Evolutionary conservation across 371 early-diverging fungal species (phyloP), one percentile per base, ranked within the genome.

Genomic region (Mortierella sp.): DNA sequence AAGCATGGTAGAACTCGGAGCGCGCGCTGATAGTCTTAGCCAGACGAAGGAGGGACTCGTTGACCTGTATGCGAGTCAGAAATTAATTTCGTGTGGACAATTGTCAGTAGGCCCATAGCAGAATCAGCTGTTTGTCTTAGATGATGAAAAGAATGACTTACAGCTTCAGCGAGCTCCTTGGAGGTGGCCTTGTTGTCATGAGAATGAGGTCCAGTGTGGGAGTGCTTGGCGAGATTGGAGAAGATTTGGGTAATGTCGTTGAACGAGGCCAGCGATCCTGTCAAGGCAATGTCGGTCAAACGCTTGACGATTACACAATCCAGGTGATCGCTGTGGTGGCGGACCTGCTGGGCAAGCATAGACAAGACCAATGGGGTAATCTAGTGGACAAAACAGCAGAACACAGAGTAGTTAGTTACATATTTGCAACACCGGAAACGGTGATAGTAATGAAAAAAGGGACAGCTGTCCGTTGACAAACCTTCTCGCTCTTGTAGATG

Each of bases 361-460:
- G 93, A 92, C n/a, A 92, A 89, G 0, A 90, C 91, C 77, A 92
- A 87, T 37, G 90, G 88, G n/a, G 93, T 91, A 67, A 93, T 90
- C 93, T 83, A 69, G 10, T 9, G 46, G 4, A 69, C n/a, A 8
- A 74, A 11, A 50, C 8, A 21, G 4, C 28, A 13, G 5, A 19
- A 31, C 34, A 67, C 8, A 24, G 2, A 37, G 2, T 8, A 21
- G n/a, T 67, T 37, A 40, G 67, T 3, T 11, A 24, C 6, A 24
- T 10, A 24, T 37, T 40, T 40, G 2, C 4, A 21, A 3, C 21
- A 19, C 3, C 37, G 21, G 14, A 40, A 14, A 37, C 21, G 8
- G 6, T 24, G 43, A 9, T 2, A 2, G 1, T 16, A 37, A n/a
- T 5, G 6, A 43, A 34, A n/a, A 16, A 9, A 46, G 21, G 14